A percentile compares a stretch with the other conserved stretches of the same genome.
Evolutionary conservation across 305 asterid genomes (phyloP).

Genomic region (Fraxinus paxiana): DNA sequence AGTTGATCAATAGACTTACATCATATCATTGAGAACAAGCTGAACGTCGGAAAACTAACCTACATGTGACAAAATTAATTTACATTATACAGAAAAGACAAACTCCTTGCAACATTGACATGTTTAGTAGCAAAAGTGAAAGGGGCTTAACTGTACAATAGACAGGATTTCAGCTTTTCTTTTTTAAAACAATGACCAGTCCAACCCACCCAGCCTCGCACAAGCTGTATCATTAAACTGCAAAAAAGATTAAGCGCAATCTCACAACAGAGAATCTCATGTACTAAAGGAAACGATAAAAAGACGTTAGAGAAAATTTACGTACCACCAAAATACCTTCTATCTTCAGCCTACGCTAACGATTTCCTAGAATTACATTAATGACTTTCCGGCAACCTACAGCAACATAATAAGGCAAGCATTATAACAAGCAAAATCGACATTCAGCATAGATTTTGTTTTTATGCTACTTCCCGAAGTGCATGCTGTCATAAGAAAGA

Average conservation of each 20-base stretch:
- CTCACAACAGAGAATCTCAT: not conserved
- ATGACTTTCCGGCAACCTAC: conserved; percentile 95
- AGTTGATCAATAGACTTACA: not conserved
- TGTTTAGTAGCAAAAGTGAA: not conserved
- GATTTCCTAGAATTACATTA: conserved; percentile 30
- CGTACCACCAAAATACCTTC: not conserved
- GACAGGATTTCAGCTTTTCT: not conserved
- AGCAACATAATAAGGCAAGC: conserved; percentile 3
- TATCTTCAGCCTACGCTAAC: conserved; percentile 19
- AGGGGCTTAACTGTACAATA: not conserved
- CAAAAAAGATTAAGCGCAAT: not conserved
- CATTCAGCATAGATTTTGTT: not conserved
- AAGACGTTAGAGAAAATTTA: not conserved
- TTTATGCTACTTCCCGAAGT: not conserved
- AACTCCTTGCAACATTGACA: conserved; percentile 10
- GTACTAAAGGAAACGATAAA: not conserved
- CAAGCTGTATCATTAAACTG: not conserved
- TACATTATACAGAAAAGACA: not conserved
- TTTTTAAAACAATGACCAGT: not conserved
- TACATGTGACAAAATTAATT: not conserved
- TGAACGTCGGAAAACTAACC: not conserved
- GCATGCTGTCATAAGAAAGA: not conserved
- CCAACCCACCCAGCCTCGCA: not conserved
- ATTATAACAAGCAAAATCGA: not conserved
- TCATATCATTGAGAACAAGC: not conserved